Conservation (phyloP, 1,139 yeast genomes). For the Yamadazyma sp. region DNA sequence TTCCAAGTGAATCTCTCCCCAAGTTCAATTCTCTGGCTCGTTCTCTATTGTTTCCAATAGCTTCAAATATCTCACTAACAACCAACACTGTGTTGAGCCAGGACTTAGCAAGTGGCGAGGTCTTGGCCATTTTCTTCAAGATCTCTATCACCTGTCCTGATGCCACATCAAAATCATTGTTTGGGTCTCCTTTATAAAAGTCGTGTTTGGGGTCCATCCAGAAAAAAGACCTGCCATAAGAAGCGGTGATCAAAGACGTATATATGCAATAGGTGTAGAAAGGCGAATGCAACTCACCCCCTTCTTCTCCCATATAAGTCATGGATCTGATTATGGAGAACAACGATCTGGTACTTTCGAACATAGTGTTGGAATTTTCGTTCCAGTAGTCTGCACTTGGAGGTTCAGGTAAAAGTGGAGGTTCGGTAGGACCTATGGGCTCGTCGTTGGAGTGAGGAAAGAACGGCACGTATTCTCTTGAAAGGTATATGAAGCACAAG, state of each 20-base stretch:
- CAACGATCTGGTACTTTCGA: slow-evolving; percentile 4
- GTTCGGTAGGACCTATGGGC: slow-evolving; percentile 6
- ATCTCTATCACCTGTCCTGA: slow-evolving; percentile 1
- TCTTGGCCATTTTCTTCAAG: slow-evolving; percentile 2
- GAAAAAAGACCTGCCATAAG: slow-evolving; percentile 6
- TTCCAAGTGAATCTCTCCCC: slow-evolving; percentile 5
- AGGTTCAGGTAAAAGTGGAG: slow-evolving; percentile 5
- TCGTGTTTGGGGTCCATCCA: slow-evolving; percentile 8
- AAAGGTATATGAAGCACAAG: slow-evolving; percentile 5
- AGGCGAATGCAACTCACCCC: slow-evolving; percentile 5
- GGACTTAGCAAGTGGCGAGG: slow-evolving; percentile 1
- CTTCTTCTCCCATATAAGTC: too few species aligned
- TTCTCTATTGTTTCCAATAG: slow-evolving; percentile 3
- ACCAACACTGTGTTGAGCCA: slow-evolving; percentile 6
- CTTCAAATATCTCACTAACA: slow-evolving; percentile 7
- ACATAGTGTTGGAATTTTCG: slow-evolving; percentile 2
- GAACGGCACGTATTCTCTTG: slow-evolving; percentile 8
- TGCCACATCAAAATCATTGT: slow-evolving; percentile 2
- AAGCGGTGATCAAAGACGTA: slow-evolving; percentile 5
- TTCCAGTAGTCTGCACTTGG: slow-evolving; percentile 6
- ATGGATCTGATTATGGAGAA: slow-evolving; percentile 1
- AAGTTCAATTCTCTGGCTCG: slow-evolving; percentile 6
- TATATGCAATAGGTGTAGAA: slow-evolving; percentile 6
- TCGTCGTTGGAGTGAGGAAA: slow-evolving; percentile 7
- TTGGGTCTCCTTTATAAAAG: slow-evolving; percentile 1